Base-by-base conservation (phyloP, 768 basidiomycete genomes). In the Phanerochaete sordida region DNA sequence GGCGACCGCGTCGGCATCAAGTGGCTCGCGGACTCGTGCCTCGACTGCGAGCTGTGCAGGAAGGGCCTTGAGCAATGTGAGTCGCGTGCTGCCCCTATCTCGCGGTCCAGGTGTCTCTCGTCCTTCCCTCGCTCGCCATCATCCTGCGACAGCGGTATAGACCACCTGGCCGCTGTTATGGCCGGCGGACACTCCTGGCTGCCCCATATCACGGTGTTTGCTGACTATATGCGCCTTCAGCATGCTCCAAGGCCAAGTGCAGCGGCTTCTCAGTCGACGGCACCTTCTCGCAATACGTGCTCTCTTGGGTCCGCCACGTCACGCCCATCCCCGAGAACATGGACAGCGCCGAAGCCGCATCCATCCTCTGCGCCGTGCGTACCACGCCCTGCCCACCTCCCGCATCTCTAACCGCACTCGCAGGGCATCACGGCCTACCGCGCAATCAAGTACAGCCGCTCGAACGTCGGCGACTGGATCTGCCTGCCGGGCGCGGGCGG, bases 1-100 rank as follows among this genome's bases (percentile, higher is more conserved):
- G 92, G 92, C 21, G 85, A 92, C 56, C 81, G 88, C 13, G 91
- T 93, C 46, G 92, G 92, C 4, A 84, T 94, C 74, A 93, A 94
- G 70, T 90, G 87, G 87, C 75, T 89, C 15, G 88, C 88, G 1
- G 79, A 87, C 68, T 85, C 82, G 60, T 93, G 92, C 68, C 75
- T 87, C 13, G 75, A 86, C 60, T 95, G 91, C 71, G 88, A 90
- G 70, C 79, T 80, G 56, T 95, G 93, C 72, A 78, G 84, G 50
- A 83, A 86, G 57, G 90, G 90, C n/a, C 75, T 79, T 54, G 92
- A 94, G 64, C 86, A 90, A 75, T 81, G 88, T 87, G 50, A n/a
- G 81, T 58, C 2, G n/a, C 48, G 5, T 26, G 15, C 2, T 27
- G 26, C 48, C 11, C 24, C 23, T 16, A 3, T 1, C 12, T 27